Percentiles rank a stretch among this genome's conserved stretches.
These are phyloP conservation scores for Pichia sorboxylosa DNA, from an alignment of 1,139 yeast genomes.

Conservation along the genomic window DNA sequence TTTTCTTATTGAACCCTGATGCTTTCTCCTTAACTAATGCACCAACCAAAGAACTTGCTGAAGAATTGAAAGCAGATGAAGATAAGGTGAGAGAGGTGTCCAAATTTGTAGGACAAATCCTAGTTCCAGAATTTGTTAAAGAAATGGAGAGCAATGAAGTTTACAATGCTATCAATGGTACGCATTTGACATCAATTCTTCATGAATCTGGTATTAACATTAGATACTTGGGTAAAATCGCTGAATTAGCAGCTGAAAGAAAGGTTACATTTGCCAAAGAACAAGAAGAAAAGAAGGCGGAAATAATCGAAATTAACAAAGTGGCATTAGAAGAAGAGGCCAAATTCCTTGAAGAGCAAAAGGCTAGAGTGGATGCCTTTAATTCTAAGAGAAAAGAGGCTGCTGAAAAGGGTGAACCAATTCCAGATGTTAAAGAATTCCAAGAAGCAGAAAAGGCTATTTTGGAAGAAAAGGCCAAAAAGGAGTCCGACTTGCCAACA, in stretches of 20 bases:
- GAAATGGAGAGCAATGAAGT: slow-evolving; percentile 39
- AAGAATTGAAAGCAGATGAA: slow-evolving; percentile 37
- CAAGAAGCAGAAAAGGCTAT: slow-evolving; percentile 21
- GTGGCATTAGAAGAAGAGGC: slow-evolving; percentile 20
- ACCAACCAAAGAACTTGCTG: slow-evolving; percentile 28
- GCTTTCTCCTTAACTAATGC: slow-evolving; percentile 41
- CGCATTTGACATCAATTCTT: slow-evolving; percentile 53
- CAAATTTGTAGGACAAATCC: slow-evolving; percentile 41
- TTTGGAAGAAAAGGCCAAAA: slow-evolving; percentile 27
- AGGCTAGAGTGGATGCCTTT: slow-evolving; percentile 17
- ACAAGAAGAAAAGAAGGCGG: slow-evolving; percentile 16
- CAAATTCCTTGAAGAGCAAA: slow-evolving; percentile 23
- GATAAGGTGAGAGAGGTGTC: slow-evolving; percentile 60
- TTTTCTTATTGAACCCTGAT: slow-evolving; percentile 67
- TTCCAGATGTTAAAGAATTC: slow-evolving; percentile 17
- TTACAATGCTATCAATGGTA: slow-evolving; percentile 52
- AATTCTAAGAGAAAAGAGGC: slow-evolving; percentile 27
- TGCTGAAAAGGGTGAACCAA: slow-evolving; percentile 30
- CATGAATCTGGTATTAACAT: slow-evolving; percentile 81
- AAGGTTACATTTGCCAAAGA: slow-evolving; percentile 12
- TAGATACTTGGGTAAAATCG: slow-evolving; percentile 71
- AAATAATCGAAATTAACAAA: slow-evolving; percentile 20
- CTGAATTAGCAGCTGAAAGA: slow-evolving; percentile 24
- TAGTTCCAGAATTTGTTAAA: slow-evolving; percentile 54
- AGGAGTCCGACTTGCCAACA: slow-evolving; percentile 26